Conservation (phyloP, 2,329 filamentous ascomycete species). For the Xylariales sp. region DNA sequence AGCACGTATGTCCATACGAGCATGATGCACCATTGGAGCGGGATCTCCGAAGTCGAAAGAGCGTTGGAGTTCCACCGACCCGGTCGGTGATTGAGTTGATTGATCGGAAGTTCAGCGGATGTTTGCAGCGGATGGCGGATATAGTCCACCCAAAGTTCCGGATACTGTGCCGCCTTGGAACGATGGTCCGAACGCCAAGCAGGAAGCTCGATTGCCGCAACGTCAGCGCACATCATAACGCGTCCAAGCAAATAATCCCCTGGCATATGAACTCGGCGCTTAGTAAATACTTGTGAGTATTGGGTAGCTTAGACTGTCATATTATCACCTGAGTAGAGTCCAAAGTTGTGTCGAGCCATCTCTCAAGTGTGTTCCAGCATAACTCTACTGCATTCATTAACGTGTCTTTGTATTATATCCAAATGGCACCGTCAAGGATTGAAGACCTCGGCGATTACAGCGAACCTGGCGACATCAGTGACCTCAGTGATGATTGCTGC, state of each 20-base stretch:
- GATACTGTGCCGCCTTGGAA: slow-evolving; percentile 7
- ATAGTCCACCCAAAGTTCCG: too few species aligned
- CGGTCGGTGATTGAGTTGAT: not conserved
- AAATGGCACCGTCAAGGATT: slow-evolving; percentile 18
- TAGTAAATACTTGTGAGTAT: not conserved
- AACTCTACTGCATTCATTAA: too few species aligned
- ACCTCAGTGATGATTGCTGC: slow-evolving; percentile 9
- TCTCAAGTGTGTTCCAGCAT: too few species aligned
- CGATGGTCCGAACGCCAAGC: not conserved
- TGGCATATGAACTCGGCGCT: not conserved
- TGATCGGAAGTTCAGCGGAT: slow-evolving; percentile 6
- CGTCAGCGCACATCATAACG: slow-evolving; percentile 4
- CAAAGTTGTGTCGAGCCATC: too few species aligned
- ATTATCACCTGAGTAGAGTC: too few species aligned
- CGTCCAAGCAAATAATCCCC: not conserved
- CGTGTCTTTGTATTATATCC: too few species aligned
- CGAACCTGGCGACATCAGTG: slow-evolving; percentile 2
- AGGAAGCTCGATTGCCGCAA: slow-evolving; percentile 3
- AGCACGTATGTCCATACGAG: too few species aligned
- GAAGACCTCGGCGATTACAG: slow-evolving; percentile 8
- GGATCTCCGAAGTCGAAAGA: too few species aligned
- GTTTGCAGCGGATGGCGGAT: slow-evolving; percentile 7
- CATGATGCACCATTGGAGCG: not conserved
- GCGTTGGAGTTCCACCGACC: too few species aligned
- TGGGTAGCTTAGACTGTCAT: too few species aligned